Conservation (phyloP, 2,329 filamentous ascomycete genomes). For the Clonostachys rhizophaga region DNA sequence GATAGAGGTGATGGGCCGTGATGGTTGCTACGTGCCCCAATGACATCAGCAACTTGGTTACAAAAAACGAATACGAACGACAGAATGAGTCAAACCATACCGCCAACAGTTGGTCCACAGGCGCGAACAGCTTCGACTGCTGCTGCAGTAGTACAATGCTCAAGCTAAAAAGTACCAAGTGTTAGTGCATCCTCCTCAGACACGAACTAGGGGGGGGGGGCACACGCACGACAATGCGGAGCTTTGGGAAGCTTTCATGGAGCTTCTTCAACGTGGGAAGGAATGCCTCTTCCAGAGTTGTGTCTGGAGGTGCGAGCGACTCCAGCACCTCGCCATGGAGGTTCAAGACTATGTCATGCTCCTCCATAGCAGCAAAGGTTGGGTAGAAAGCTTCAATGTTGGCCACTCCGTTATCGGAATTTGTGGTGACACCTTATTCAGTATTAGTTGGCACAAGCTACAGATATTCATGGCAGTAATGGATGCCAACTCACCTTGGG, state of each 20-base stretch:
- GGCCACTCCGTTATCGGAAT: constrained; percentile 65
- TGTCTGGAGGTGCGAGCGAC: constrained; percentile 35
- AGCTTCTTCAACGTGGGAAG: constrained; percentile 73
- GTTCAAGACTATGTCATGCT: constrained; percentile 78
- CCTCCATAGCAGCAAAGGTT: constrained; percentile 87
- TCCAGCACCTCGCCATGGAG: constrained; percentile 81
- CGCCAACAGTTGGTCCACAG: constrained; percentile 72
- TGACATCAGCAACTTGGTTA: background rate
- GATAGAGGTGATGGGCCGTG: constrained; percentile 79
- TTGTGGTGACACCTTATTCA: constrained; percentile 52
- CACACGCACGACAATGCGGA: constrained; percentile 48
- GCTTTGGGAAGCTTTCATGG: constrained; percentile 68
- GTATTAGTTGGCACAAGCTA: constrained; percentile 5
- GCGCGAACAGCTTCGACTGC: constrained; percentile 73
- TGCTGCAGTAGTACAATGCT: constrained; percentile 84
- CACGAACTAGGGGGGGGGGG: constrained; percentile 2
- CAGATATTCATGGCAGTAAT: no score
- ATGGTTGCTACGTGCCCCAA: constrained; percentile 53
- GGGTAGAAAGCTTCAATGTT: constrained; percentile 68
- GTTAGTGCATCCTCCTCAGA: background rate
- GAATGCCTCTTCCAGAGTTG: constrained; percentile 54
- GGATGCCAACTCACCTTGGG: constrained; percentile 27
- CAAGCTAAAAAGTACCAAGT: constrained; percentile 34
- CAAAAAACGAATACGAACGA: background rate
- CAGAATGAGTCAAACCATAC: constrained; percentile 23